A percentile compares a stretch with the other conserved stretches of the same genome.
Conservation (phyloP, 768 basidiomycete genomes). For the Epithele typhae region DNA sequence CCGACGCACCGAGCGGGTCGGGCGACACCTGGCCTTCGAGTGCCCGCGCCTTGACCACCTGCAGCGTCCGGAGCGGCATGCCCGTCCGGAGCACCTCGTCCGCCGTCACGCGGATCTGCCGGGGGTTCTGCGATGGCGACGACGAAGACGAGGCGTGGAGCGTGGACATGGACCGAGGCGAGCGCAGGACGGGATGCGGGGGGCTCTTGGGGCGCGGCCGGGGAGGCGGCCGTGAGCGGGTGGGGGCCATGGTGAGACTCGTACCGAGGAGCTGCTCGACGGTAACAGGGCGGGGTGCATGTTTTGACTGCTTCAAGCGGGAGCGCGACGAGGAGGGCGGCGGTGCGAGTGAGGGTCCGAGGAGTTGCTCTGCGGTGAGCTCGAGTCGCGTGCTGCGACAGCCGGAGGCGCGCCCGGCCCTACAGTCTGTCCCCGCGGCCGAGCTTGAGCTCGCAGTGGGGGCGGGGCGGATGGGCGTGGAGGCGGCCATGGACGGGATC, state of each 20-base stretch:
- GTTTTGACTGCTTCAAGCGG: conserved; percentile 4
- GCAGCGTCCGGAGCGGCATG: conserved; percentile 11
- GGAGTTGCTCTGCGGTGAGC: conserved; percentile 15
- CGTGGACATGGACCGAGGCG: not conserved
- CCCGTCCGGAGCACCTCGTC: conserved; percentile 13
- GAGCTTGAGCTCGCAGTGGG: too few relatives aligned
- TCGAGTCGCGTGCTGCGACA: not conserved
- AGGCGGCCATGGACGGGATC: not conserved
- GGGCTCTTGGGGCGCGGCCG: not conserved
- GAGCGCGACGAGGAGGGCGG: conserved; percentile 1
- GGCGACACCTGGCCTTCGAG: not conserved
- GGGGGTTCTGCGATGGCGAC: not conserved
- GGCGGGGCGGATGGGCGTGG: too few relatives aligned
- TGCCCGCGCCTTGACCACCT: conserved; percentile 11
- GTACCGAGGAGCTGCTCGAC: conserved; percentile 12
- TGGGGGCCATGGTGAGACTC: conserved; percentile 11
- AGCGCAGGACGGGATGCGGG: not conserved
- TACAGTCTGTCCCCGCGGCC: too few relatives aligned
- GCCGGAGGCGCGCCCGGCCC: too few relatives aligned
- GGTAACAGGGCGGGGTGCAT: conserved; percentile 4
- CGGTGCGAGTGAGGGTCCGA: conserved; percentile 9
- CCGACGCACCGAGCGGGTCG: too few relatives aligned
- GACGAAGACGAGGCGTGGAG: not conserved
- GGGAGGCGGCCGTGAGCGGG: not conserved
- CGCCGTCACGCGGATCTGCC: conserved; percentile 7